Evolutionary conservation across 2,329 filamentous ascomycete genomes (phyloP), one percentile per base, ranked within the genome.

Genomic region (Domatiomyces globalis): DNA sequence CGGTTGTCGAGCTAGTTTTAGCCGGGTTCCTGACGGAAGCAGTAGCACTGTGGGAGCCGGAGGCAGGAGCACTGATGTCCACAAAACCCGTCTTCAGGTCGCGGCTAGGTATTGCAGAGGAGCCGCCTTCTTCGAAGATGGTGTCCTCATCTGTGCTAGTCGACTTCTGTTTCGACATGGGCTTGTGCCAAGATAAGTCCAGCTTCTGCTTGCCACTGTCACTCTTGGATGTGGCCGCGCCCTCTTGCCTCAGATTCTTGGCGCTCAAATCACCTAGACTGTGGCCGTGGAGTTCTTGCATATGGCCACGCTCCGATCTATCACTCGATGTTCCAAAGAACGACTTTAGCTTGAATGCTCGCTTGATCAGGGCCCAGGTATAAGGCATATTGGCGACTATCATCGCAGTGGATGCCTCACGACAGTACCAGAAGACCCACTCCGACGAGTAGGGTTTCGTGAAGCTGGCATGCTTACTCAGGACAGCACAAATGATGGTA

Each of bases 401-500:
- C 43, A 82, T 69, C 5, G 78, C 76, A 0, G 79, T 79, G 45
- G 73, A 76, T 10, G 73, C 72, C 60, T 82, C 79, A 25, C 77
- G 72, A 7, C 78, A 72, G 56, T 80, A 79, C 78, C 78, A 82
- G 57, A 74, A 74, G 0, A 78, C 72, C 69, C 79, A 82, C 39
- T 74, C 64, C 12, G 68, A 66, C 2, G 74, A 75, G 61, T 78
- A 80, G 0, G 75, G 75, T 18, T 77, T 64, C 15, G 66, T 72
- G 54, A 82, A 80, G 45, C 76, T 78, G 65, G 79, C 80, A 60
- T 78, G 77, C 54, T 80, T 79, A 65, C 80, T 81, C 15, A 82
- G 66, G 5, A 76, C 71, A 9, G 78, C 76, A 17, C 75, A 74
- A 12, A 81, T 65, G 48, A 82, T 77, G 58, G 74, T 66, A 54